Evolutionary conservation across 2,329 filamentous ascomycete genomes (phyloP), one percentile per base, ranked within the genome.

Genomic region (Lasiodiplodia sp.): DNA sequence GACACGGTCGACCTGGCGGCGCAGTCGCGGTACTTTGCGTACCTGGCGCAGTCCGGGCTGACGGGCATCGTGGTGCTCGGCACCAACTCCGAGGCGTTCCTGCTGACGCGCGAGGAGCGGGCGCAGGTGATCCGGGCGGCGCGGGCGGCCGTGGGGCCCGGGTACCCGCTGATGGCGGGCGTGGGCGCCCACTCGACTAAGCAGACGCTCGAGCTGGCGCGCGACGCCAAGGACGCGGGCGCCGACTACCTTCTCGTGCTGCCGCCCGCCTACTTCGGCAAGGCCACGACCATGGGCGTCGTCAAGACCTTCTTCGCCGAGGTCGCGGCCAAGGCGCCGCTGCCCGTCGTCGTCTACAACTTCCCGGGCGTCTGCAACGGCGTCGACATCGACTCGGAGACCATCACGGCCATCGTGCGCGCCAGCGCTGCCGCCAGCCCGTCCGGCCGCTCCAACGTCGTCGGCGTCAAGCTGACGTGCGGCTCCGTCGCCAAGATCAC

Each of bases 401-500:
- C 87, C 72, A 88, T 92, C 71, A 81, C 85, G 2, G 79, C 23
- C 25, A 63, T 63, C 25, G 58, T 49, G 40, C 25, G 40, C n/a
- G n/a, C 37, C 16, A 34, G 40, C 81, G 0, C 81, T 12, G 78
- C 83, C 69, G 70, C 72, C 4, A 87, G 90, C 75, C 80, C 84
- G 52, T 16, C 4, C 44, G 58, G 58, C 16, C 6, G 16, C 8
- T 63, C 58, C 25, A 63, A 63, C 58, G 58, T 92, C 72, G 87
- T 91, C 60, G 90, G 89, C 37, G 87, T 89, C 62, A 92, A 92
- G 81, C 81, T 92, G 66, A 92, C 90, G 2, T 92, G 91, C 74
- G 90, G 90, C n/a, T 89, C 88, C 72, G 91, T 92, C 40, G 90
- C 88, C 69, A 93, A 92, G 79, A 85, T 93, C 64, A 87, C 88